These are phyloP conservation scores for Fusarium torreyae DNA, from an alignment of 2,329 filamentous ascomycete species.

Conservation along the genomic window DNA sequence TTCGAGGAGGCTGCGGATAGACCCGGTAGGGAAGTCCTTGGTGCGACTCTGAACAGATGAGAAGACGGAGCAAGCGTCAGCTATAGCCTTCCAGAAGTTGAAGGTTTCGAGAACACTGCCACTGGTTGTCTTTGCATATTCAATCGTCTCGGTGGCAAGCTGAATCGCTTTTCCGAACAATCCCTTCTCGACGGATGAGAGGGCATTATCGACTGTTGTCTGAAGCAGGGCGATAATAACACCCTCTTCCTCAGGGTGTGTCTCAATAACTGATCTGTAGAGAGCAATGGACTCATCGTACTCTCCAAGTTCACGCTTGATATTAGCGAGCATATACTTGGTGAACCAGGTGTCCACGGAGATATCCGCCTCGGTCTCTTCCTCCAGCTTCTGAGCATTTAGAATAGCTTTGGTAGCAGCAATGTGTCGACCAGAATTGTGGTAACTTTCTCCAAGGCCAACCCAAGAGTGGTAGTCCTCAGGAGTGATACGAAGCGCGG, in stretches of 20 bases:
- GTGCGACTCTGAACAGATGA: slow-evolving; percentile 81
- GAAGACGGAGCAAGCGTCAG: slow-evolving; percentile 89
- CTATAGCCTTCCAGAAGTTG: slow-evolving; percentile 95
- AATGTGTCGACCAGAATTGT: slow-evolving; percentile 92
- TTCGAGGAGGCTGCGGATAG: slow-evolving; percentile 72
- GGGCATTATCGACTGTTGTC: slow-evolving; percentile 85
- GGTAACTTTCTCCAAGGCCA: slow-evolving; percentile 96
- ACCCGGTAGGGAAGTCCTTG: slow-evolving; percentile 71
- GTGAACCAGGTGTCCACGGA: slow-evolving; percentile 90
- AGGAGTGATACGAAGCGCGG: slow-evolving; percentile 86
- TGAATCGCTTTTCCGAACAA: slow-evolving; percentile 87
- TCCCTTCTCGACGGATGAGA: slow-evolving; percentile 83
- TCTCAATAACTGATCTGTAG: slow-evolving; percentile 80
- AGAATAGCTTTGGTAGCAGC: slow-evolving; percentile 94
- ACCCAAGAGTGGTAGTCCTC: slow-evolving; percentile 96
- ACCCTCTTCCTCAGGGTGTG: slow-evolving; percentile 82
- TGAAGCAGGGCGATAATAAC: slow-evolving; percentile 91
- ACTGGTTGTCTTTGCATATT: slow-evolving; percentile 75
- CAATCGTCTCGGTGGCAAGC: slow-evolving; percentile 78
- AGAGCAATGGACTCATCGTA: slow-evolving; percentile 85
- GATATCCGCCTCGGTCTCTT: slow-evolving; percentile 65
- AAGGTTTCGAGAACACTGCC: slow-evolving; percentile 78
- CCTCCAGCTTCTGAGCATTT: slow-evolving; percentile 84
- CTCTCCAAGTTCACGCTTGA: slow-evolving; percentile 92
- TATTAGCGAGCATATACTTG: slow-evolving; percentile 95